These are phyloP conservation scores for Senecio squalidus DNA, from an alignment of 140 eudicot species.

Conservation along the genomic window DNA sequence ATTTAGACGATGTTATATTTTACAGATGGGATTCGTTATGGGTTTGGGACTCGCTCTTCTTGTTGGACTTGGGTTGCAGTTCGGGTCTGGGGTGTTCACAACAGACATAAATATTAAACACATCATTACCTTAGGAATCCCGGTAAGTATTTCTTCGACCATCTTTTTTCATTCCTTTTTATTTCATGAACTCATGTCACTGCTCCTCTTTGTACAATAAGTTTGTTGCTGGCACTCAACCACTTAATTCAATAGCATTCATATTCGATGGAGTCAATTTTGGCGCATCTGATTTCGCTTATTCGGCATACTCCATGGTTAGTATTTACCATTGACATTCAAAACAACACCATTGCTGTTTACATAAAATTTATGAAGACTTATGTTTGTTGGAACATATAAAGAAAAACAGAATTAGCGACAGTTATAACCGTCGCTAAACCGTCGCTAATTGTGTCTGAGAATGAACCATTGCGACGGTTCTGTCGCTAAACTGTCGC, in stretches of 20 bases:
- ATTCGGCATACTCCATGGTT: conserved; percentile 85
- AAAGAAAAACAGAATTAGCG: too few species aligned
- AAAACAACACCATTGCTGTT: neutral
- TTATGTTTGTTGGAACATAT: neutral
- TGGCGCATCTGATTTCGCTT: conserved; percentile 81
- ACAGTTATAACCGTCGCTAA: too few species aligned
- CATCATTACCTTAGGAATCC: conserved; percentile 51
- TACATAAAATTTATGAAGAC: neutral
- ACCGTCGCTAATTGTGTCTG: too few species aligned
- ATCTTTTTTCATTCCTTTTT: neutral
- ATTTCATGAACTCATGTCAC: neutral
- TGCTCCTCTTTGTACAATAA: neutral
- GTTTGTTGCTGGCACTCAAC: conserved; percentile 92
- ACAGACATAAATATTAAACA: conserved; percentile 47
- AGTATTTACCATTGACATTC: neutral
- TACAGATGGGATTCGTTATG: conserved; percentile 74
- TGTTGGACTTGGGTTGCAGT: conserved; percentile 69
- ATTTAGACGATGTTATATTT: neutral
- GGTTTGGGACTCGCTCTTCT: conserved; percentile 55
- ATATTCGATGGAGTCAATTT: conserved; percentile 79
- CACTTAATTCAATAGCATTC: conserved; percentile 73
- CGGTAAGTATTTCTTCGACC: conserved; percentile 28
- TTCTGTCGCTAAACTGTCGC: too few species aligned
- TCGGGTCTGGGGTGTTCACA: conserved; percentile 60
- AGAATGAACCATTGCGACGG: too few species aligned